A percentile compares a stretch with the other conserved stretches of the same genome.
These are phyloP conservation scores for Conidiobolus coronatus DNA, from an alignment of 371 early-diverging fungal species.

Conservation along the genomic window DNA sequence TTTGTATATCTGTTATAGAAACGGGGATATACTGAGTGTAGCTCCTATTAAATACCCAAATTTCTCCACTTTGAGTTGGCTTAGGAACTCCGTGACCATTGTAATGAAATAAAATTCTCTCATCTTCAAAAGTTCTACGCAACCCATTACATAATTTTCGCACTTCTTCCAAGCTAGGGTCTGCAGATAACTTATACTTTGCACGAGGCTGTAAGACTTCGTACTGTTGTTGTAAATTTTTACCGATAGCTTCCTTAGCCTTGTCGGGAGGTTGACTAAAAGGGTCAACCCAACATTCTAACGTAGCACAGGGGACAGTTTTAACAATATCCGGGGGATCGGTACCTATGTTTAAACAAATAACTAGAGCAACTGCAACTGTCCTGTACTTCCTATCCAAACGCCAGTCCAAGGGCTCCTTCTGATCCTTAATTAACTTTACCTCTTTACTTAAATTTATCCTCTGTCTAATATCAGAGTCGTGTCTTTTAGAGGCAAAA, in stretches of 20 bases:
- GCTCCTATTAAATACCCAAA: constrained; percentile 94
- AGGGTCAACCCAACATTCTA: constrained; percentile 93
- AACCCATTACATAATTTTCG: constrained; percentile 66
- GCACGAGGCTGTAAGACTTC: constrained; percentile 76
- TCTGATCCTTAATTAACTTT: background rate
- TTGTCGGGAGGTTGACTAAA: constrained; percentile 48
- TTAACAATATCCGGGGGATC: constrained; percentile 87
- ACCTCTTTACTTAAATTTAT: background rate
- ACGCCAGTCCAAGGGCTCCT: constrained; percentile 16
- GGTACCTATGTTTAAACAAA: constrained; percentile 90
- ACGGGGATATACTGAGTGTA: constrained; percentile 97
- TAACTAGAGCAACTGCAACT: constrained; percentile 34
- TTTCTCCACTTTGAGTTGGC: constrained; percentile 84
- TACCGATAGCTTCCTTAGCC: constrained; percentile 69
- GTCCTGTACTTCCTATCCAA: constrained; percentile 19
- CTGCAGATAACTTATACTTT: constrained; percentile 60
- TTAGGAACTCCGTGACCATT: constrained; percentile 97
- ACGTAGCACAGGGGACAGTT: constrained; percentile 67
- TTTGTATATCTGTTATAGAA: constrained; percentile 68
- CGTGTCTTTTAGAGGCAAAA: background rate
- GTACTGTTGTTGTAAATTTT: constrained; percentile 75
- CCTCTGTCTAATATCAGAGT: constrained; percentile 4
- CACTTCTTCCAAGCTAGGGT: constrained; percentile 79
- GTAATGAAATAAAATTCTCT: constrained; percentile 87
- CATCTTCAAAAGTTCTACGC: constrained; percentile 72